phyloP scores from a whole-genome alignment of 495 filamentous ascomycete genomes.

The Penicillium steckii region DNA sequence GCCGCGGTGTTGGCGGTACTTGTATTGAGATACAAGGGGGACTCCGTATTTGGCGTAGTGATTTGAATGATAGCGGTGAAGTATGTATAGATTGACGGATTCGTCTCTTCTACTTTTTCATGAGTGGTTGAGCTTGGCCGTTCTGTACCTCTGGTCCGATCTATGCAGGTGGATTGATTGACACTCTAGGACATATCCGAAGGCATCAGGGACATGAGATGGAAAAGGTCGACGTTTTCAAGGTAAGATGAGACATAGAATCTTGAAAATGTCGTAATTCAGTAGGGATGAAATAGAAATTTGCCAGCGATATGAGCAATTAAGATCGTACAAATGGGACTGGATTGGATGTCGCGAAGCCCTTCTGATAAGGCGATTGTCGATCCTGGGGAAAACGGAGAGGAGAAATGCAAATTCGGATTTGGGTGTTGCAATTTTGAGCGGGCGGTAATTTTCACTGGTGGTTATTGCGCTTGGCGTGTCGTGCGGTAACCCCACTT shows the following conservation, averaged over 20 bases:
- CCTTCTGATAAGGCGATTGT: slow-evolving; percentile 2
- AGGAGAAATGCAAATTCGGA: slow-evolving; percentile 11
- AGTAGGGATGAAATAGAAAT: background rate
- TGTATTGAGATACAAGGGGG: background rate
- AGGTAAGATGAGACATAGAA: background rate
- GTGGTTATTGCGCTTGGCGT: background rate
- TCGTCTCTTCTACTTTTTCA: background rate
- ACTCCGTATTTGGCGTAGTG: background rate
- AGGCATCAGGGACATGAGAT: no score
- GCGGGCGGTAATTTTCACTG: slow-evolving; percentile 12
- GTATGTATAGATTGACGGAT: background rate
- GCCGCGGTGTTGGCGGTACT: background rate
- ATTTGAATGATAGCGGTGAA: background rate
- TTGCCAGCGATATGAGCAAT: slow-evolving; percentile 7
- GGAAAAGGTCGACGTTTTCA: no score
- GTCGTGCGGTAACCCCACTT: background rate
- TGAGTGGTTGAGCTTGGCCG: background rate
- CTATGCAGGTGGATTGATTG: background rate
- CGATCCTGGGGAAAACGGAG: slow-evolving; percentile 2
- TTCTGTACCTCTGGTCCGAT: no score
- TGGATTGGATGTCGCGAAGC: background rate
- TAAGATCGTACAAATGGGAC: slow-evolving; percentile 3
- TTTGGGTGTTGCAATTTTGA: slow-evolving; percentile 7
- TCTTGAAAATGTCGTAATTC: background rate
- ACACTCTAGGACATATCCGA: no score